Evolutionary conservation across 106 monocot genomes (phyloP), one percentile per base, ranked within the genome.

Genomic region (Dactylorhiza incarnata): DNA sequence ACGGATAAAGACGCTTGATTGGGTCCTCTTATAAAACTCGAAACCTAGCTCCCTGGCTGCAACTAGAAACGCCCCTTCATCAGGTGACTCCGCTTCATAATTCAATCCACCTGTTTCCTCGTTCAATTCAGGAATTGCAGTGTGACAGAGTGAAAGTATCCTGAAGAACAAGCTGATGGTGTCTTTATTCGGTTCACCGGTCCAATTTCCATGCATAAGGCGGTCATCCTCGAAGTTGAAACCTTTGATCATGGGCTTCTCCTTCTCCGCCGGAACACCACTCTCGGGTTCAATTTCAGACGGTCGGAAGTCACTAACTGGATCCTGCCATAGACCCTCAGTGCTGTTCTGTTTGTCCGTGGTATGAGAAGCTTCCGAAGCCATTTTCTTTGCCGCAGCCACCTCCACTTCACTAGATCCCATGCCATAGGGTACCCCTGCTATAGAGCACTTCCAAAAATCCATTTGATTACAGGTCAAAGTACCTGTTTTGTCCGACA

Each of bases 61-160:
- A 83, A 94, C 83, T 52, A 94, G 86, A 78, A 94, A 89, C 17
- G 94, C 81, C 9, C 80, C 91, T 78, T 94, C 94, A 72, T 94
- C 94, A 14, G 91, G 94, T 9, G 94, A 94, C 80, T 91, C 94
- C 22, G 91, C 88, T 84, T 94, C 94, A 48, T 94, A 91, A 13
- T 63, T 88, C 76, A 82, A 69, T 25, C 23, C 49, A 72, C 91
- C 94, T 59, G 85, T 86, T 78, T 86, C 78, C 58, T 89, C 83
- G 29, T 91, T 82, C 7, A 25, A 44, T 49, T 94, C 94, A 29
- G 94, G 88, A 78, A 90, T 91, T 59, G 89, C 88, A 9, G 94
- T 94, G 69, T 94, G 94, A 73, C 91, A 94, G 6, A 94, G 48
- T 46, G 91, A 88, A 52, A 91, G 86, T 75, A 91, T 82, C 70